Evolutionary conservation across 2,329 filamentous ascomycete genomes (phyloP).

Genomic region (Lecanicillium sp.): DNA sequence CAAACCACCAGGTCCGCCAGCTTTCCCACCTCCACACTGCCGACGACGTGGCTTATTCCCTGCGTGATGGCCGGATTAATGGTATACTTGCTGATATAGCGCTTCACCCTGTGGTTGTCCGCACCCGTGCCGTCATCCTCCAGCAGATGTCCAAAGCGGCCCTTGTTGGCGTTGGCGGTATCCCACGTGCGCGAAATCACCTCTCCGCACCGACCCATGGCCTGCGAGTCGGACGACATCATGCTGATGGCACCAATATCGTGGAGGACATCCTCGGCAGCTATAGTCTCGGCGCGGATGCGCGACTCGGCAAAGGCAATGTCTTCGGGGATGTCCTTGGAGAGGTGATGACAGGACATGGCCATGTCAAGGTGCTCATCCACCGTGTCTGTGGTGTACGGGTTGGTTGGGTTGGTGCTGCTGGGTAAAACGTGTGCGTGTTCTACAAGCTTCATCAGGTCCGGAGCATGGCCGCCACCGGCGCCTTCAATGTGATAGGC

Average conservation of each 20-base stretch:
- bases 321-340: constrained; percentile 89
- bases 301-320: constrained; percentile 92
- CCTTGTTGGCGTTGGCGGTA: constrained; percentile 94
- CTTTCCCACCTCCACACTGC: constrained; percentile 83
- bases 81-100: constrained; percentile 94
- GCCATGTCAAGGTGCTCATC: constrained; percentile 98
- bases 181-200: constrained; percentile 93
- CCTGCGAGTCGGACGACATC: constrained; percentile 94
- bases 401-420: constrained; percentile 87
- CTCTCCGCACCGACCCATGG: constrained; percentile 94
- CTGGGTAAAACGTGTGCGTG: constrained; percentile 82
- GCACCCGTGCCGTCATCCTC: constrained; percentile 75
- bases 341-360: constrained; percentile 95
- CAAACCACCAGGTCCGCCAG: constrained; percentile 84
- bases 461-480: constrained; percentile 88
- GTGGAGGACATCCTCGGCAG: constrained; percentile 91
- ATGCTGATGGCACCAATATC: constrained; percentile 93
- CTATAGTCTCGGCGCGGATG: constrained; percentile 93
- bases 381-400: constrained; percentile 85
- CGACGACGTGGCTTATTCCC: constrained; percentile 81
- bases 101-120: constrained; percentile 87
- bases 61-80: constrained; percentile 90
- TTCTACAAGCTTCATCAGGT: constrained; percentile 92
- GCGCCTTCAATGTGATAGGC: constrained; percentile 97
- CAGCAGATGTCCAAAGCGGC: constrained; percentile 67